Evolutionary conservation across 2,329 filamentous ascomycete genomes (phyloP).

Genomic region (Stagonosporopsis vannaccii): DNA sequence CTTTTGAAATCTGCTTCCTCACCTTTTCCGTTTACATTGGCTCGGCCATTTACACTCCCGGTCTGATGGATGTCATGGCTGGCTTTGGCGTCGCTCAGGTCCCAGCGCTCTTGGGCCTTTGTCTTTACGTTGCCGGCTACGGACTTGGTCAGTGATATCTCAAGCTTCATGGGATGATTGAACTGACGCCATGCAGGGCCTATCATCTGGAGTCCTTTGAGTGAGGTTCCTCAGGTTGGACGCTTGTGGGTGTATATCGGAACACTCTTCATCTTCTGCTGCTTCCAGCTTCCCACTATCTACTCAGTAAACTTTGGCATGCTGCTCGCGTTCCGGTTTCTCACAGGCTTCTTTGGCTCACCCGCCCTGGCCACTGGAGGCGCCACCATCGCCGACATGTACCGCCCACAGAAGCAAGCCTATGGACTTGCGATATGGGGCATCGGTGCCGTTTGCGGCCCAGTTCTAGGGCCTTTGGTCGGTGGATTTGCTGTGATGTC

Average conservation of each 20-base stretch:
- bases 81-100: conserved; percentile 61
- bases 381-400: conserved; percentile 57
- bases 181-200: conserved; percentile 16
- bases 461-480: conserved; percentile 53
- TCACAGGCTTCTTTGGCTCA: conserved; percentile 58
- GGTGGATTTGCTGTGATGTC: conserved; percentile 52
- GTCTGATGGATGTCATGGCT: conserved; percentile 55
- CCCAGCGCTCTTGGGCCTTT: conserved; percentile 56
- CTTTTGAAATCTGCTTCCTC: conserved; percentile 56
- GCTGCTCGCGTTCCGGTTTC: conserved; percentile 59
- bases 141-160: conserved; percentile 30
- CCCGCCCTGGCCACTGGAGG: conserved; percentile 57
- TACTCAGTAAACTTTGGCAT: conserved; percentile 59
- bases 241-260: conserved; percentile 48
- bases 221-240: conserved; percentile 58
- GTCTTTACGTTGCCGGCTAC: conserved; percentile 41
- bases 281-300: conserved; percentile 56
- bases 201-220: conserved; percentile 52
- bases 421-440: conserved; percentile 53
- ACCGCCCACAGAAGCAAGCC: conserved; percentile 47
- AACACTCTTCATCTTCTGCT: conserved; percentile 52
- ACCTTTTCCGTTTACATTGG: conserved; percentile 63
- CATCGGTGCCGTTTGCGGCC: conserved; percentile 51
- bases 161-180: neutral
- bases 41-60: conserved; percentile 59